Percentiles rank a stretch among this genome's conserved stretches.
These are phyloP conservation scores for Chlamydomonas sp. DNA, from an alignment of 139 green algal genomes.

Conservation along the genomic window DNA sequence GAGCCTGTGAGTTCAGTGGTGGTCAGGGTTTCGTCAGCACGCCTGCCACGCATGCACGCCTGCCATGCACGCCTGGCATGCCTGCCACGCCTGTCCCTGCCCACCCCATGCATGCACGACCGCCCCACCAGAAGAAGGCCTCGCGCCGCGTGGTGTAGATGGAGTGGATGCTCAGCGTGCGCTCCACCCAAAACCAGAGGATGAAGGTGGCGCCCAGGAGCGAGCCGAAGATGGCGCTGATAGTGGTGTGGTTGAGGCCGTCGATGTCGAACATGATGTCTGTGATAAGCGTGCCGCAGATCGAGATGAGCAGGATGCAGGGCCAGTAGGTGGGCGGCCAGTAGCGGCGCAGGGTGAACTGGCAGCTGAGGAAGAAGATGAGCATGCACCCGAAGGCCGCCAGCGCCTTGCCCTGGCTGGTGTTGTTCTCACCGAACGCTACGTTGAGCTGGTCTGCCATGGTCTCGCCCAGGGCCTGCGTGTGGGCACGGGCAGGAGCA, in stretches of 20 bases:
- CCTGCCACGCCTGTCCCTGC: too few species aligned
- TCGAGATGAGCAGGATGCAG: not conserved
- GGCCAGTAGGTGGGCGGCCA: not conserved
- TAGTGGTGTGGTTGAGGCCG: not conserved
- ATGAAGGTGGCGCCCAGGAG: not conserved
- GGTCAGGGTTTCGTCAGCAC: too few species aligned
- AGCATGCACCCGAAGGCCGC: not conserved
- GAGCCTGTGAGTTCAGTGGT: too few species aligned
- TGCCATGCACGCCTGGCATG: too few species aligned
- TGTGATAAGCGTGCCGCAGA: not conserved
- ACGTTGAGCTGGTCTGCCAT: not conserved
- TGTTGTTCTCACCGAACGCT: not conserved
- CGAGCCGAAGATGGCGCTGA: not conserved
- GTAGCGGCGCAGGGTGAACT: not conserved
- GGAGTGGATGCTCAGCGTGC: constrained; percentile 8
- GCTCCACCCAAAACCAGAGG: not conserved
- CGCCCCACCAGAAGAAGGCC: constrained; percentile 1
- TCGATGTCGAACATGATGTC: not conserved
- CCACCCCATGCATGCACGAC: too few species aligned
- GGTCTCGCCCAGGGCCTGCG: not conserved
- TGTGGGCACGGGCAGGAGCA: too few species aligned
- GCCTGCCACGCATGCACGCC: too few species aligned
- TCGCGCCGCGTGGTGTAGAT: constrained; percentile 11
- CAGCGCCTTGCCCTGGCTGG: not conserved
- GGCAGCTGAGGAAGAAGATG: not conserved